Evolutionary conservation across 2,329 filamentous ascomycete genomes (phyloP).

Genomic region (Coleophoma eucalyptorum): DNA sequence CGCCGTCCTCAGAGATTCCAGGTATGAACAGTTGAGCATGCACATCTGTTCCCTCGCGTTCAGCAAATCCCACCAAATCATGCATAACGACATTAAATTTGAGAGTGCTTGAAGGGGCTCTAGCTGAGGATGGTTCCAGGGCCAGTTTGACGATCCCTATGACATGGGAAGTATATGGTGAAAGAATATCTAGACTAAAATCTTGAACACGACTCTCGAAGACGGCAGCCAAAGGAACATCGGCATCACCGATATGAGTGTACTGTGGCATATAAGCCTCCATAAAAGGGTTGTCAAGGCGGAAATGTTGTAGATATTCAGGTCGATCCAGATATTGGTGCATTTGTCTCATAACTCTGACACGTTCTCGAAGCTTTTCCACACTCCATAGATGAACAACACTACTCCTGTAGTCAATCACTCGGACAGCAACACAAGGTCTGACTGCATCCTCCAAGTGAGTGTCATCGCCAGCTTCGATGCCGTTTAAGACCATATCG

Average conservation of each 20-base stretch:
- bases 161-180: constrained; percentile 86
- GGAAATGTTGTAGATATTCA: constrained; percentile 90
- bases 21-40: constrained; percentile 97
- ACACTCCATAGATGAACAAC: constrained; percentile 93
- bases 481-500: constrained; percentile 90
- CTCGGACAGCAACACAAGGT: constrained; percentile 84
- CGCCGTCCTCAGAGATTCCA: constrained; percentile 82
- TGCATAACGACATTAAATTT: constrained; percentile 99
- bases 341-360: constrained; percentile 93
- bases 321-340: constrained; percentile 95
- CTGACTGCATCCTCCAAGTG: constrained; percentile 79
- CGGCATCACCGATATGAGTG: constrained; percentile 86
- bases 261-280: constrained; percentile 90
- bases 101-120: constrained; percentile 84
- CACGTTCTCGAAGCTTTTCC: constrained; percentile 82
- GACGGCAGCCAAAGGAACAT: constrained; percentile 87
- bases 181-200: constrained; percentile 85
- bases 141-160: constrained; percentile 89
- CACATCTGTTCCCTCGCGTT: constrained; percentile 91
- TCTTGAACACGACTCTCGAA: constrained; percentile 95
- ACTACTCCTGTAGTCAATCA: constrained; percentile 83
- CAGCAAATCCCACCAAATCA: constrained; percentile 89
- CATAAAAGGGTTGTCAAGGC: constrained; percentile 87
- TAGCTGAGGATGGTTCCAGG: constrained; percentile 87
- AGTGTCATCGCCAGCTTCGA: constrained; percentile 79